Base-by-base conservation (phyloP, 805 yeast genomes). In the Lipomyces oligophaga region DNA sequence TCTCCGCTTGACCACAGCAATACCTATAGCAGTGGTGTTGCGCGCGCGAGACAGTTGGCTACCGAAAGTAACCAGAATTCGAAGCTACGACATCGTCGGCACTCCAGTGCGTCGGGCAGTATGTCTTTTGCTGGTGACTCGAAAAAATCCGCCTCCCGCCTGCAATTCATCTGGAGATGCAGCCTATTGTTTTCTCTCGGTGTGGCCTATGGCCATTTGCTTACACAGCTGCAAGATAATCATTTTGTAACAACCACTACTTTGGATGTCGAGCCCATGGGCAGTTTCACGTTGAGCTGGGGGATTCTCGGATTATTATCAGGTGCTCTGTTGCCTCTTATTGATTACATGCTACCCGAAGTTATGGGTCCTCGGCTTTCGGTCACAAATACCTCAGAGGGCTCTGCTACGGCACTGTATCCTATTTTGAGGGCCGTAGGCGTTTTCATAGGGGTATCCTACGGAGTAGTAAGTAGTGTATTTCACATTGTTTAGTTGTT, bases 351-450 rank as follows among this genome's bases (percentile, higher is more conserved):
- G 19, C 28, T 41, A 34, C 47, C 59, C 25, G 25, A 27, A n/a
- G 22, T 31, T 4, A 28, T 41, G 19, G 47, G 54, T 10, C 55
- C 58, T 15, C 27, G 36, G 15, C 39, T 31, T 26, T 27, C 35
- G 5, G 22, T n/a, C 4, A 8, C 26, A 5, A 8, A 22, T 5
- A 31, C 45, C 24, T 30, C 49, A 8, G 16, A 47, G 5, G 43
- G 48, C 13, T 24, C 48, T 15, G 32, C 47, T 22, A 18, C 44
- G 13, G 34, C 53, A n/a, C 58, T 61, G 26, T 41, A 37, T 26
- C 56, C 67, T n/a, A 54, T 67, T 24, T 58, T 67, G 5, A 61
- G 72, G 5, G 66, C 70, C 8, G 62, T 65, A 28, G 72, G 67
- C 5, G 67, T 67, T 18, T 62, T 68, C 33, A 47, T 68, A 44